phyloP scores from a whole-genome alignment of 2,329 filamentous ascomycete genomes.

The Dryadomyces quercivorus region DNA sequence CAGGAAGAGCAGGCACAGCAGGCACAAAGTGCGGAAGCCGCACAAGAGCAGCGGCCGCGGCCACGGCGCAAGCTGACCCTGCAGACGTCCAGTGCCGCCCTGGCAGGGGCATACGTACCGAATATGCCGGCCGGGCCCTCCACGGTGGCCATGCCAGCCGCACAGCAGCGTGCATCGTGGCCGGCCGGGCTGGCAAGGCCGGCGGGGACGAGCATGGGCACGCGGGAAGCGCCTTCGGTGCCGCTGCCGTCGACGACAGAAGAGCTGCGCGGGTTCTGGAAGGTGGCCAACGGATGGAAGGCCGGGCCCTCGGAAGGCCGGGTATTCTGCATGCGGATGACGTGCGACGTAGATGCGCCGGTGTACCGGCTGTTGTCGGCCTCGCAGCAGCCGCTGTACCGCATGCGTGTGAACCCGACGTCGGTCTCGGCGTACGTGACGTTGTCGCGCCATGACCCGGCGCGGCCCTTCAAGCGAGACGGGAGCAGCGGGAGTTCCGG shows the following conservation, averaged over 20 bases:
- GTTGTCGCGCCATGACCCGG: conserved; percentile 47
- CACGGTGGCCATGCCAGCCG: neutral
- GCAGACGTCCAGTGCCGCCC: neutral
- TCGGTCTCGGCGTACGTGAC: conserved; percentile 50
- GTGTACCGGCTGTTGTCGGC: conserved; percentile 54
- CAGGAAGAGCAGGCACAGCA: conserved; percentile 3
- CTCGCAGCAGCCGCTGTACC: conserved; percentile 55
- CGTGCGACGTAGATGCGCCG: conserved; percentile 45
- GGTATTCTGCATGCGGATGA: conserved; percentile 46
- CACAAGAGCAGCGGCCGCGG: neutral
- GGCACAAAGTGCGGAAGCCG: neutral
- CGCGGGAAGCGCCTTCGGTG: conserved; percentile 27
- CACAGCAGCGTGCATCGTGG: neutral
- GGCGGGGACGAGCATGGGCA: neutral
- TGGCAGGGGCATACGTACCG: neutral
- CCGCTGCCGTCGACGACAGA: conserved; percentile 44
- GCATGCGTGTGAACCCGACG: conserved; percentile 50
- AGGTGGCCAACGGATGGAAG: conserved; percentile 57
- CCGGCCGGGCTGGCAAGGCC: neutral
- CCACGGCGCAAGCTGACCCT: neutral
- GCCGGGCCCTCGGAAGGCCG: conserved; percentile 46
- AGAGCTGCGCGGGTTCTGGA: conserved; percentile 54
- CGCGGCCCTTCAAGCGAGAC: conserved; percentile 35
- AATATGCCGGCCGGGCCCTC: neutral
- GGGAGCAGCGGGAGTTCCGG: conserved; percentile 12